These are phyloP conservation scores for Fraxinus quadrangulata DNA, from an alignment of 257 asterid genomes.

Conservation along the genomic window DNA sequence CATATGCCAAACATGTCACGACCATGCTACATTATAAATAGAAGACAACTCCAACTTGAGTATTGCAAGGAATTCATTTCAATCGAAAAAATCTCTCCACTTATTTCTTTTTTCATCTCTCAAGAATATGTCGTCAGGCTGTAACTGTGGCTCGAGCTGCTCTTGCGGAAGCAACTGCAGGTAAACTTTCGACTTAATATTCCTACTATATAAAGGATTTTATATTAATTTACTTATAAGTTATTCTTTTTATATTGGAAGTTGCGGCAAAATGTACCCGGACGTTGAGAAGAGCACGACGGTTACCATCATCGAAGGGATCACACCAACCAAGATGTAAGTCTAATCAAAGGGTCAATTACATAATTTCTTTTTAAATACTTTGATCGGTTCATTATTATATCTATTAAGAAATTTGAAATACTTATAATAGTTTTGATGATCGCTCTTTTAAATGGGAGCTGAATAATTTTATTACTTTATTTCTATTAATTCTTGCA, in stretches of 20 bases:
- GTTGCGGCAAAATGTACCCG: constrained; percentile 30
- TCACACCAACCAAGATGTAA: constrained; percentile 29
- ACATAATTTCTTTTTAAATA: no score
- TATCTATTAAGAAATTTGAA: background rate
- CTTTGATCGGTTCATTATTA: no score
- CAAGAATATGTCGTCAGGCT: background rate
- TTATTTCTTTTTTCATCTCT: background rate
- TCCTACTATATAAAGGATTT: no score
- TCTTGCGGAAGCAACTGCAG: background rate
- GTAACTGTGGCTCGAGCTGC: background rate
- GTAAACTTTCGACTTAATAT: background rate
- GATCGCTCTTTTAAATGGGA: no score
- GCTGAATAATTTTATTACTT: no score
- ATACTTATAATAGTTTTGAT: no score
- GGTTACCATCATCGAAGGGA: constrained; percentile 28
- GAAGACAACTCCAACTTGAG: background rate
- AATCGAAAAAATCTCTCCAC: background rate
- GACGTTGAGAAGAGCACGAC: constrained; percentile 26
- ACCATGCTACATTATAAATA: background rate
- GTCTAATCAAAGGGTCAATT: background rate
- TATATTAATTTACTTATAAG: no score
- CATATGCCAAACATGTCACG: no score
- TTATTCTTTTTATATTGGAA: background rate
- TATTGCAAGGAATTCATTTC: background rate
- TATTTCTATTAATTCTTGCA: no score